Conservation (phyloP, 2,329 filamentous ascomycete genomes). For the Trichoderma polysporum region DNA sequence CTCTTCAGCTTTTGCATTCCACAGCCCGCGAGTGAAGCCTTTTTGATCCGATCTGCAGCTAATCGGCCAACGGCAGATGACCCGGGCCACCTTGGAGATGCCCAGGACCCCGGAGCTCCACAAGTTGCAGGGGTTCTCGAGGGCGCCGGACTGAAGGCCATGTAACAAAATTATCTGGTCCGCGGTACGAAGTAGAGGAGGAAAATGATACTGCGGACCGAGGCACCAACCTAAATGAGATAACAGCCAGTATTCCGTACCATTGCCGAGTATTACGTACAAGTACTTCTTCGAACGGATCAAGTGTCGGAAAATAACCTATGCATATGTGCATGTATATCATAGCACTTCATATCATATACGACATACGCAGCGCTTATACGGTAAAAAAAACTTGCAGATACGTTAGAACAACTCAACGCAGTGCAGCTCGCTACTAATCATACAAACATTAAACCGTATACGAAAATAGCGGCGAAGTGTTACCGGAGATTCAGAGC, state of each 20-base stretch:
- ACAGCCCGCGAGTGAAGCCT: slow-evolving; percentile 3
- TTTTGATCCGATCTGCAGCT: slow-evolving; percentile 6
- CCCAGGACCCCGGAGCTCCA: slow-evolving; percentile 4
- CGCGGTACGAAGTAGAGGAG: neutral
- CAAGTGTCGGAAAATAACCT: neutral
- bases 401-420: neutral
- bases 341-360: neutral
- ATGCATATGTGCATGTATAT: neutral
- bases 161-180: neutral
- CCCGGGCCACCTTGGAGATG: slow-evolving; percentile 9
- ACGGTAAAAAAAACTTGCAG: neutral
- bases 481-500: neutral
- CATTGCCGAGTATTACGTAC: neutral
- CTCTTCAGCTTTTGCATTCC: neutral
- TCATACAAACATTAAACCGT: neutral
- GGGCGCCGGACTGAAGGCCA: neutral
- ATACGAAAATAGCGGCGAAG: neutral
- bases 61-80: slow-evolving; percentile 15
- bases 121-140: slow-evolving; percentile 1
- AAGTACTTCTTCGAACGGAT: neutral
- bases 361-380: neutral
- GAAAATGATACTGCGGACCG: neutral
- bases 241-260: neutral
- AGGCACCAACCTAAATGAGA: neutral
- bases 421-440: neutral